Evolutionary conservation across 129 eudicot species (phyloP).

Genomic region (Escallonia herrerae): DNA sequence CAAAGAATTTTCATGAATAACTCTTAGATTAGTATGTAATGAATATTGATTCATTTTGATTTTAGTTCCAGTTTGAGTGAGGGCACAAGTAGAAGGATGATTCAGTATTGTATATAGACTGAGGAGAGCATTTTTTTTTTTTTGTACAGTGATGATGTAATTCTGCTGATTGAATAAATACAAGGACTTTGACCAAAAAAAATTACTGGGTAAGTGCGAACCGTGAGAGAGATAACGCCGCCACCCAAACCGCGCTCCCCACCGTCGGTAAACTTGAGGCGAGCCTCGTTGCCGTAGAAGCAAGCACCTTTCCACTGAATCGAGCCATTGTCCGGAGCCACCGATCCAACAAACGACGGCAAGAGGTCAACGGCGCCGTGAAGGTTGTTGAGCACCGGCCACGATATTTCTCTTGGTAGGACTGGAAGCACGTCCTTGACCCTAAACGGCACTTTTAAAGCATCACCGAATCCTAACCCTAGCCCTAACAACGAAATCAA

Average conservation of each 20-base stretch:
- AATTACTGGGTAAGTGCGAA: too few species aligned
- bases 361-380: constrained; percentile 90
- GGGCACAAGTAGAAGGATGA: too few species aligned
- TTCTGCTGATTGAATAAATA: too few species aligned
- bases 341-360: constrained; percentile 85
- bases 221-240: constrained; percentile 62
- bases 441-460: constrained; percentile 66
- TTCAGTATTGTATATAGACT: too few species aligned
- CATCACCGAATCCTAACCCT: constrained; percentile 39
- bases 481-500: constrained; percentile 42
- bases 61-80: too few species aligned
- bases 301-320: constrained; percentile 87
- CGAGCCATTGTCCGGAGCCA: constrained; percentile 53
- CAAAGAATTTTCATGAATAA: too few species aligned
- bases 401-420: constrained; percentile 73
- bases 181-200: too few species aligned
- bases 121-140: too few species aligned
- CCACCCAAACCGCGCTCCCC: constrained; percentile 88
- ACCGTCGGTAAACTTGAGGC: constrained; percentile 46
- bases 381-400: constrained; percentile 79
- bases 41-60: too few species aligned
- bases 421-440: constrained; percentile 77
- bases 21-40: too few species aligned
- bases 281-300: constrained; percentile 63
- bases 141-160: too few species aligned